phyloP scores from a whole-genome alignment of 176 grass and related monocot species.

The Ensete ventricosum region DNA sequence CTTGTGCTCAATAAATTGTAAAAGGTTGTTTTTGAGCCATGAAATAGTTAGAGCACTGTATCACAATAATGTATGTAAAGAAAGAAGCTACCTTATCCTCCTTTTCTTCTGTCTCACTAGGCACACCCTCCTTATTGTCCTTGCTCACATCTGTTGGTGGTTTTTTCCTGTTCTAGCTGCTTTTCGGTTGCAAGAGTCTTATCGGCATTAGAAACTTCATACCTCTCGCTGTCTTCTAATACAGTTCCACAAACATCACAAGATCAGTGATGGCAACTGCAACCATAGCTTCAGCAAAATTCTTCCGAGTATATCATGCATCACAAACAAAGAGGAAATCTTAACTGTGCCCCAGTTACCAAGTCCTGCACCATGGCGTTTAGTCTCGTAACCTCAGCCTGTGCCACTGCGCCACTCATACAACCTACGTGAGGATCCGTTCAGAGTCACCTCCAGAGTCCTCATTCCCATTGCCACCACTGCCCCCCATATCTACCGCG shows the following conservation, averaged over 20 bases:
- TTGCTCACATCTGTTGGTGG: slow-evolving; percentile 24
- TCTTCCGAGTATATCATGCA: neutral
- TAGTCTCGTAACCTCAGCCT: slow-evolving; percentile 50
- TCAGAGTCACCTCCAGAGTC: too few relatives aligned
- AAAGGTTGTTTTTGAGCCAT: neutral
- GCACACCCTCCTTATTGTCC: slow-evolving; percentile 24
- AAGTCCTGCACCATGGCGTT: slow-evolving; percentile 60
- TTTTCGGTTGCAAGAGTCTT: slow-evolving; percentile 23
- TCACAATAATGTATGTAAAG: neutral
- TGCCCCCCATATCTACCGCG: slow-evolving; percentile 32
- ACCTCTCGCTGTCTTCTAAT: slow-evolving; percentile 19
- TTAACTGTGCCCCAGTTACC: slow-evolving; percentile 80
- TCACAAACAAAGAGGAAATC: neutral
- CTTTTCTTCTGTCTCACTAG: slow-evolving; percentile 30
- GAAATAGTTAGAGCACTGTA: neutral
- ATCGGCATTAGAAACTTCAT: slow-evolving; percentile 22
- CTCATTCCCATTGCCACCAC: slow-evolving; percentile 17
- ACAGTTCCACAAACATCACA: neutral
- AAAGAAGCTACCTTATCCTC: slow-evolving; percentile 36
- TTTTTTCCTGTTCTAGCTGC: slow-evolving; percentile 13
- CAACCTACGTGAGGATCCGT: too few relatives aligned
- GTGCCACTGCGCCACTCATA: slow-evolving; percentile 59
- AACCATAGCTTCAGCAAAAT: neutral
- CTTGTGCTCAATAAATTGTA: too few relatives aligned
- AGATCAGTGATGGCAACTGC: slow-evolving; percentile 2